phyloP scores from a whole-genome alignment of 257 asterid species.

The Solanum neorickii region DNA sequence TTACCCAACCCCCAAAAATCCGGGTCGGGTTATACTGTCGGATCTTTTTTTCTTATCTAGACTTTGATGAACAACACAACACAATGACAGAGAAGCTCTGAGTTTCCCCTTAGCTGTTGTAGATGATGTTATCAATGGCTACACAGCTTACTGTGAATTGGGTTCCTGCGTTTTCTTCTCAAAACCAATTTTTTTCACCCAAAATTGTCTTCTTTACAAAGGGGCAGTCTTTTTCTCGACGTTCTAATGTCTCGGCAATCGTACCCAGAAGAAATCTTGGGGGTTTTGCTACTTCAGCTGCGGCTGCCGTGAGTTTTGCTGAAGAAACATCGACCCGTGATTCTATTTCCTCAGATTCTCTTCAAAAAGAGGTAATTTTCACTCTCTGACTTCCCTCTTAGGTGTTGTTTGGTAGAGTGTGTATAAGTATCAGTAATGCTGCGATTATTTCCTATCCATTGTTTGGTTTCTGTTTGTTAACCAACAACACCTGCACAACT shows the following conservation, averaged over 20 bases:
- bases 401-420: not conserved
- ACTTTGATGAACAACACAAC: not conserved
- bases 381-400: not conserved
- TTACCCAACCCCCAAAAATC: not conserved
- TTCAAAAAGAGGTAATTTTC: conserved; percentile 13
- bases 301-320: not conserved
- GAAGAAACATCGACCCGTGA: not conserved
- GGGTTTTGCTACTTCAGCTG: conserved; percentile 9
- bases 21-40: not conserved
- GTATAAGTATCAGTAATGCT: not conserved
- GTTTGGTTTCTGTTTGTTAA: no score
- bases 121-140: conserved; percentile 10
- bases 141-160: not conserved
- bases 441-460: not conserved
- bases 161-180: not conserved
- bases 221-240: not conserved
- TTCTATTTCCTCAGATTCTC: conserved; percentile 8
- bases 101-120: not conserved
- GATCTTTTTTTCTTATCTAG: not conserved
- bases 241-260: not conserved
- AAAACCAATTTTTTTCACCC: not conserved
- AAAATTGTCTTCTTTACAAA: not conserved
- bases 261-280: not conserved
- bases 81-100: not conserved
- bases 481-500: no score